These are phyloP conservation scores for Haplosporangium sp. DNA, from an alignment of 371 early-diverging fungal species.

Conservation along the genomic window DNA sequence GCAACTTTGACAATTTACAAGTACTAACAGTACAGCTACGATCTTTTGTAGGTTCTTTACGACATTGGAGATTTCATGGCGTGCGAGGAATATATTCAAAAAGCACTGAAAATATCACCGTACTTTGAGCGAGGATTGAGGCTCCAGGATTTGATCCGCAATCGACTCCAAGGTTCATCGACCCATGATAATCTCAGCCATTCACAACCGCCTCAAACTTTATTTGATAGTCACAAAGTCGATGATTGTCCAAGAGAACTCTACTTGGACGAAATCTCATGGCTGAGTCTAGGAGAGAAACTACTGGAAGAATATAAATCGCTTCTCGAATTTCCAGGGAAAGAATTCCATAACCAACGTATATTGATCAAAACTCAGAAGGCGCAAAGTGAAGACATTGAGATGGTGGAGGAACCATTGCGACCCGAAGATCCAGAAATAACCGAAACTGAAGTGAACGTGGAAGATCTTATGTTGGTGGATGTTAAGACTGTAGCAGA, in stretches of 20 bases:
- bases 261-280: slow-evolving; percentile 33
- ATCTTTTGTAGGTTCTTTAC: slow-evolving; percentile 60
- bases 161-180: not conserved
- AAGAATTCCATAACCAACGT: slow-evolving; percentile 27
- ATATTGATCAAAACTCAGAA: slow-evolving; percentile 17
- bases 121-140: slow-evolving; percentile 57
- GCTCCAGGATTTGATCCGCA: slow-evolving; percentile 31
- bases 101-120: slow-evolving; percentile 53
- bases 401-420: slow-evolving; percentile 14
- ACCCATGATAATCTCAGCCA: not conserved
- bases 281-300: slow-evolving; percentile 47
- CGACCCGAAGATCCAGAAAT: not conserved
- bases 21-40: not conserved
- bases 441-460: slow-evolving; percentile 1
- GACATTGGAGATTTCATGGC: slow-evolving; percentile 66
- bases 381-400: slow-evolving; percentile 21
- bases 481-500: slow-evolving; percentile 12
- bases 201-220: not conserved
- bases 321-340: not conserved
- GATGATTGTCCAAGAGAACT: slow-evolving; percentile 15
- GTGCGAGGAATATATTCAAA: slow-evolving; percentile 60
- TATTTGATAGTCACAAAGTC: not conserved
- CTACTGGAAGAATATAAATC: slow-evolving; percentile 49
- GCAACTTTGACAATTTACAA: no score
- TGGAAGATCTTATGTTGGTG: not conserved